Evolutionary conservation across 1,284 basidiomycete genomes (phyloP).

Genomic region (Sphaerobolus stellatus): DNA sequence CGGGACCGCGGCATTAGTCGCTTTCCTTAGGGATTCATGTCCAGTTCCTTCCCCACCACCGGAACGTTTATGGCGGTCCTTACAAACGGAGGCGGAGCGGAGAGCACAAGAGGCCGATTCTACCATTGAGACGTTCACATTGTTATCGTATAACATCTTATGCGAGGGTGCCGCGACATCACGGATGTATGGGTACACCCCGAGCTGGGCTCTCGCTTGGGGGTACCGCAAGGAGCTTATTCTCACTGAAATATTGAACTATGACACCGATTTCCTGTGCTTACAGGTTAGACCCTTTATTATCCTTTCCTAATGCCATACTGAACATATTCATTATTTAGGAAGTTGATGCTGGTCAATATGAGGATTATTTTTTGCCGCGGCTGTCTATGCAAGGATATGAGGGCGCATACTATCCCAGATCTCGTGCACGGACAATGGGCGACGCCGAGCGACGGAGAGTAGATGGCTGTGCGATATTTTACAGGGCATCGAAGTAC

Average conservation of each 20-base stretch:
- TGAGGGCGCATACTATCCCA: conserved; percentile 92
- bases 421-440: conserved; percentile 94
- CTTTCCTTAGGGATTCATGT: conserved; percentile 86
- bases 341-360: conserved; percentile 92
- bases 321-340: conserved; percentile 26
- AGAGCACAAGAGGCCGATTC: conserved; percentile 57
- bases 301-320: conserved; percentile 14
- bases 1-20: conserved; percentile 85
- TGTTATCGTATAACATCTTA: conserved; percentile 93
- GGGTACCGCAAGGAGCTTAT: conserved; percentile 92
- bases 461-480: conserved; percentile 97
- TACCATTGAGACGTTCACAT: conserved; percentile 70
- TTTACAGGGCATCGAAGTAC: conserved; percentile 89
- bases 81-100: conserved; percentile 70
- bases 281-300: conserved; percentile 50
- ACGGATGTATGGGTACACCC: conserved; percentile 94
- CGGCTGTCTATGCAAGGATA: conserved; percentile 80
- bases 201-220: conserved; percentile 95
- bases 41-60: conserved; percentile 83
- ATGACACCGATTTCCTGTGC: conserved; percentile 90
- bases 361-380: conserved; percentile 89
- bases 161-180: conserved; percentile 91
- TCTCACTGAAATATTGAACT: conserved; percentile 81
- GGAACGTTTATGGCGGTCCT: conserved; percentile 77
- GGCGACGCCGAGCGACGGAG: conserved; percentile 79